phyloP scores from a whole-genome alignment of 768 basidiomycete genomes.

The Boletellus ananiceps region DNA sequence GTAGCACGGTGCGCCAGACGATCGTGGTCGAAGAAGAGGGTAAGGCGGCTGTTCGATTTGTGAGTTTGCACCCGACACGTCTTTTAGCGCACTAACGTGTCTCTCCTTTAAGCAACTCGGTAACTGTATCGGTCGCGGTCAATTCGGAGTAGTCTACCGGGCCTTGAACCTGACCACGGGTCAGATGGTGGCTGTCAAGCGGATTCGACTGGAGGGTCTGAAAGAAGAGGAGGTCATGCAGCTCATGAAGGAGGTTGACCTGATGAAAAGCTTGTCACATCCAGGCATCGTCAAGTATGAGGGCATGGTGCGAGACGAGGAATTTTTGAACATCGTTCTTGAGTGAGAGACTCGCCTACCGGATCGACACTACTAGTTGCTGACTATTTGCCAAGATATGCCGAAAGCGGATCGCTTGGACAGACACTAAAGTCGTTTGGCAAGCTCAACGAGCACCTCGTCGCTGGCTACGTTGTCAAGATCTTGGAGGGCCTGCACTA shows the following conservation, averaged over 20 bases:
- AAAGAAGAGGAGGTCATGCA: constrained; percentile 87
- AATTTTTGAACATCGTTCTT: constrained; percentile 86
- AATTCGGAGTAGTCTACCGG: constrained; percentile 94
- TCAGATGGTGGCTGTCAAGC: constrained; percentile 99
- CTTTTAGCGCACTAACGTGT: constrained; percentile 8
- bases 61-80: constrained; percentile 40
- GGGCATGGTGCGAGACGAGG: constrained; percentile 87
- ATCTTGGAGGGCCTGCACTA: constrained; percentile 95
- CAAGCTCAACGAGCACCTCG: constrained; percentile 86
- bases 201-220: constrained; percentile 84
- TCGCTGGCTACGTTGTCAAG: constrained; percentile 91
- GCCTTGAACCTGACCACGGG: constrained; percentile 92
- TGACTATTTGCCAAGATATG: constrained; percentile 56
- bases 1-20: constrained; percentile 58
- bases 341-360: constrained; percentile 55
- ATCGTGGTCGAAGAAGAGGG: constrained; percentile 79
- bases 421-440: constrained; percentile 93
- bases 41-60: constrained; percentile 74
- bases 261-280: constrained; percentile 87
- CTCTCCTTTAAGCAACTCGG: constrained; percentile 75
- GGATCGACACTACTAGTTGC: constrained; percentile 1
- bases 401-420: constrained; percentile 92
- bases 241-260: constrained; percentile 91
- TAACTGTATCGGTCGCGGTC: constrained; percentile 94
- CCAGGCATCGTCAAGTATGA: constrained; percentile 98